phyloP scores from a whole-genome alignment of 2,329 filamentous ascomycete genomes.

The Albophoma yamanashiensis region DNA sequence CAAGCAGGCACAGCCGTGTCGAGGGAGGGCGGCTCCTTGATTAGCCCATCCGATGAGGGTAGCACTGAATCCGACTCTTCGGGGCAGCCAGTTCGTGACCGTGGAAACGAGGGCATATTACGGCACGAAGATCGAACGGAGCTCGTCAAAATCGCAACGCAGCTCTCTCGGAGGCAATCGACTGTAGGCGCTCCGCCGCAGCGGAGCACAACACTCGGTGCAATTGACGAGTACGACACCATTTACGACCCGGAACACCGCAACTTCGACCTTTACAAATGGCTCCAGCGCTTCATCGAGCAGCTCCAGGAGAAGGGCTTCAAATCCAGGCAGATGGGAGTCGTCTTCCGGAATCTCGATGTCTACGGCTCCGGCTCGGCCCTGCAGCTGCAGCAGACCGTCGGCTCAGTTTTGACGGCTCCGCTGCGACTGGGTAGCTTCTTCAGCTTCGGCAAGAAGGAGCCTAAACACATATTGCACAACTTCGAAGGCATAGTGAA shows the following conservation, averaged over 20 bases:
- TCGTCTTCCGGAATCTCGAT: conserved; percentile 54
- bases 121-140: conserved; percentile 23
- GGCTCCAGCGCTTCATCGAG: conserved; percentile 26
- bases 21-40: neutral
- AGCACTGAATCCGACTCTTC: neutral
- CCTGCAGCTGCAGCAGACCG: conserved; percentile 58
- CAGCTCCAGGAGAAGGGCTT: conserved; percentile 44
- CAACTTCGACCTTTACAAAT: conserved; percentile 30
- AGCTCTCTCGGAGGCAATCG: conserved; percentile 23
- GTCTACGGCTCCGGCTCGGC: conserved; percentile 58
- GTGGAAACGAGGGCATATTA: conserved; percentile 11
- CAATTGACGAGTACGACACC: conserved; percentile 17
- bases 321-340: conserved; percentile 40
- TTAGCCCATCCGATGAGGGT: neutral
- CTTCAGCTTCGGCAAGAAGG: conserved; percentile 33
- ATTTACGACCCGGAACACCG: conserved; percentile 24
- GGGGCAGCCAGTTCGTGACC: neutral
- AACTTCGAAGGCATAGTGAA: conserved; percentile 54
- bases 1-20: neutral
- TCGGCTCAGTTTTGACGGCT: conserved; percentile 45
- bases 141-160: conserved; percentile 27
- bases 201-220: conserved; percentile 8
- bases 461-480: conserved; percentile 49
- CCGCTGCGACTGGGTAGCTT: conserved; percentile 48
- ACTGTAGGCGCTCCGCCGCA: conserved; percentile 8